phyloP scores from a whole-genome alignment of 2,329 filamentous ascomycete species.

The Dactylella cylindrospora region DNA sequence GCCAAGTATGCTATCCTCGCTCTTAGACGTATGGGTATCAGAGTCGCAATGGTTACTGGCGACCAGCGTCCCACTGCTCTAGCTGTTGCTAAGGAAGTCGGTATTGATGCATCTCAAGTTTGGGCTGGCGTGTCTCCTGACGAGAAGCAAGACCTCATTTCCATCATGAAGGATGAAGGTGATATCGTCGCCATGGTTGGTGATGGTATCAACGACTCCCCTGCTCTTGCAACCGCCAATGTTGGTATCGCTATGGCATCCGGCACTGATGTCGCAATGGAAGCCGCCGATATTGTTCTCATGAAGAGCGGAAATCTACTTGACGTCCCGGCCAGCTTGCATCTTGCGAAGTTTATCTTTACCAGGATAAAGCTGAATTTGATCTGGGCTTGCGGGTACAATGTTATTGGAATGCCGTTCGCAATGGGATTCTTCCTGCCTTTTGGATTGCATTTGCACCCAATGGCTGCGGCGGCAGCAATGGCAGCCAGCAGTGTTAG shows the following conservation, averaged over 20 bases:
- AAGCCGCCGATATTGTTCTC: slow-evolving; percentile 91
- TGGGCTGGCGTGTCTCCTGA: slow-evolving; percentile 85
- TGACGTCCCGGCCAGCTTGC: slow-evolving; percentile 83
- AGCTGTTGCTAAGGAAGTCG: slow-evolving; percentile 78
- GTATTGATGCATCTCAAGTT: slow-evolving; percentile 74
- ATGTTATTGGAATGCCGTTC: slow-evolving; percentile 84
- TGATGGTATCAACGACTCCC: slow-evolving; percentile 97
- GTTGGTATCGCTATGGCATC: slow-evolving; percentile 90
- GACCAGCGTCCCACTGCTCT: slow-evolving; percentile 83
- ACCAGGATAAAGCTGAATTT: slow-evolving; percentile 90
- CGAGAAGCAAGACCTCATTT: slow-evolving; percentile 85
- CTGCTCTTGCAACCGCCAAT: slow-evolving; percentile 86
- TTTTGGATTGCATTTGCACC: slow-evolving; percentile 81
- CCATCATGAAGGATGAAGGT: slow-evolving; percentile 70
- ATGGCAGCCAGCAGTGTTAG: slow-evolving; percentile 91
- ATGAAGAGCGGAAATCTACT: slow-evolving; percentile 92
- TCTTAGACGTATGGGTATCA: slow-evolving; percentile 79
- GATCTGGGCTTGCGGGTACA: slow-evolving; percentile 90
- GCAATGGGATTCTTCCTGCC: slow-evolving; percentile 96
- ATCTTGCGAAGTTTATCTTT: slow-evolving; percentile 83
- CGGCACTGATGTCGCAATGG: slow-evolving; percentile 95
- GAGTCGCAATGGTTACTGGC: slow-evolving; percentile 88
- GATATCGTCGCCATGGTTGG: slow-evolving; percentile 93
- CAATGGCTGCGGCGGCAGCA: slow-evolving; percentile 89
- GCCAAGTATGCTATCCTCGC: slow-evolving; percentile 78